phyloP scores from a whole-genome alignment of 768 basidiomycete genomes.

The Paxillus ammoniavirescens region DNA sequence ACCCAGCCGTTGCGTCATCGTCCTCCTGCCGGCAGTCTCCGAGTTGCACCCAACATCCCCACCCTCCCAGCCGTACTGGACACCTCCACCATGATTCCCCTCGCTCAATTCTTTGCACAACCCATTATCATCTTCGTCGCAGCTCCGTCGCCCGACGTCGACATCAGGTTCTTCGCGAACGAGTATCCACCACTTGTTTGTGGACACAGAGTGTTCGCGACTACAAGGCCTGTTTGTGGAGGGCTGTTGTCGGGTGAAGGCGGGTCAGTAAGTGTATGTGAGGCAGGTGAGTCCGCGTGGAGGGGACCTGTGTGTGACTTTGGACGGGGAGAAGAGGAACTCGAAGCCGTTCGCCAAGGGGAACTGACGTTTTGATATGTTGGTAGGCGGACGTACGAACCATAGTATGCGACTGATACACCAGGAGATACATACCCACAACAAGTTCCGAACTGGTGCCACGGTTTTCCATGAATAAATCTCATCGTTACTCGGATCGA shows the following conservation, averaged over 20 bases:
- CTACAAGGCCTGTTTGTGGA: constrained; percentile 36
- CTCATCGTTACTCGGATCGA: no score
- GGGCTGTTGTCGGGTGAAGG: constrained; percentile 15
- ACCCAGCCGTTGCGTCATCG: no score
- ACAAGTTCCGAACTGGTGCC: no score
- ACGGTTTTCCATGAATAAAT: no score
- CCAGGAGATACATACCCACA: no score
- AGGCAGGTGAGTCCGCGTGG: constrained; percentile 53
- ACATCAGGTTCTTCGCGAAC: constrained; percentile 40
- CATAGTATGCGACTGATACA: no score
- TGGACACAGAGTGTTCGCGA: constrained; percentile 45
- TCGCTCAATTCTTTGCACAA: constrained; percentile 45
- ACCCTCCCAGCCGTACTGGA: neutral
- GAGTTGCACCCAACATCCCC: neutral
- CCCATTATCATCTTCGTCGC: constrained; percentile 39
- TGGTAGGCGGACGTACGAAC: no score
- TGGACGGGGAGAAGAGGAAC: constrained; percentile 33
- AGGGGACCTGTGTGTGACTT: constrained; percentile 43
- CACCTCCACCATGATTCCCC: constrained; percentile 13
- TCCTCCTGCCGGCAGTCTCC: neutral
- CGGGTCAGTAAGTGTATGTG: constrained; percentile 37
- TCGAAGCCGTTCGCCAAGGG: constrained; percentile 13
- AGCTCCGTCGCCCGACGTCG: constrained; percentile 25
- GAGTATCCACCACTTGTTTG: constrained; percentile 36
- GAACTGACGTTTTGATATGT: constrained; percentile 2